Evolutionary conservation across 2,329 filamentous ascomycete species (phyloP).

Genomic region (Lachnellula subtilissima): DNA sequence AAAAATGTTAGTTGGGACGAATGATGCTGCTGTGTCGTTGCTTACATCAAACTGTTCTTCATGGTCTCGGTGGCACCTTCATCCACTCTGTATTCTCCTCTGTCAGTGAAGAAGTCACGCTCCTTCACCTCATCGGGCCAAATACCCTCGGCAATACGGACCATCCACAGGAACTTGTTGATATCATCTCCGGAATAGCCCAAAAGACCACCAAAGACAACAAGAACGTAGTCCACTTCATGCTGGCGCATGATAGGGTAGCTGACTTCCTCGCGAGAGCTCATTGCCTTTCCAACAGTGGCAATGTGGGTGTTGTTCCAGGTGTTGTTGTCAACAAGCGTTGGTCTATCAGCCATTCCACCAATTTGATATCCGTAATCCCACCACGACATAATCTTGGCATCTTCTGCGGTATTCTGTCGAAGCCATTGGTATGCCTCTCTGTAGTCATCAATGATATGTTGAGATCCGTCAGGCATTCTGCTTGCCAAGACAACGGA

Average conservation of each 20-base stretch:
- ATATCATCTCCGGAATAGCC: constrained; percentile 98
- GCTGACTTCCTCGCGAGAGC: constrained; percentile 92
- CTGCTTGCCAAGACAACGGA: constrained; percentile 92
- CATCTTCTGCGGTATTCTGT: constrained; percentile 90
- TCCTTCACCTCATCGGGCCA: constrained; percentile 99
- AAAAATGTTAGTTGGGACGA: constrained; percentile 19
- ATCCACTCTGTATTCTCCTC: constrained; percentile 94
- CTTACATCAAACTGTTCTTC: constrained; percentile 99
- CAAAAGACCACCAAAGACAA: constrained; percentile 92
- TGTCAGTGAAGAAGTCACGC: constrained; percentile 87
- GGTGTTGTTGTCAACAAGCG: constrained; percentile 98
- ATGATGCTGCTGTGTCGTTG: constrained; percentile 13
- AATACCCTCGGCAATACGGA: constrained; percentile 96
- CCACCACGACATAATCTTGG: constrained; percentile 99
- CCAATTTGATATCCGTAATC: constrained; percentile 99
- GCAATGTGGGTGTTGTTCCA: constrained; percentile 99
- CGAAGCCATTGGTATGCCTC: constrained; percentile 99
- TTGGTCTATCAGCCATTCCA: constrained; percentile 96
- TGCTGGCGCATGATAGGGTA: constrained; percentile 98
- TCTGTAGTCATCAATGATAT: constrained; percentile 98
- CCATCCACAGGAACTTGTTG: constrained; percentile 99
- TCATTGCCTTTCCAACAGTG: constrained; percentile 98
- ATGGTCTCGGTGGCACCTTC: constrained; percentile 91
- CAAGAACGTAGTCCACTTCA: constrained; percentile 96
- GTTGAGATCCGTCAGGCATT: constrained; percentile 89